Conservation (phyloP, 2,329 filamentous ascomycete species). For the Pyrenophora graminea region DNA sequence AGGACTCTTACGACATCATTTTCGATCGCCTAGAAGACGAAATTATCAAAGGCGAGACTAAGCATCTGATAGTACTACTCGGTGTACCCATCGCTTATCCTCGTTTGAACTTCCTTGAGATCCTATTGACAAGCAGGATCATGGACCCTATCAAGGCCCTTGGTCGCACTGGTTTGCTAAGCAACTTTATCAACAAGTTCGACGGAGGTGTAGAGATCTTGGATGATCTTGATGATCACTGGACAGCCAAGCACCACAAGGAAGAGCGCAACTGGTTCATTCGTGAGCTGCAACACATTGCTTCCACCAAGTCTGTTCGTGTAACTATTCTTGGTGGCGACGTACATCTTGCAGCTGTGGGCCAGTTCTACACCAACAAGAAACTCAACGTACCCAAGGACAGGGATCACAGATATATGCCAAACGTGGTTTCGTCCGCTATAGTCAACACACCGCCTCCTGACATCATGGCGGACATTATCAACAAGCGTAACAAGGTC, state of each 20-base stretch:
- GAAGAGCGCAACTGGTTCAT: constrained; percentile 83
- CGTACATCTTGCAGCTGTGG: constrained; percentile 88
- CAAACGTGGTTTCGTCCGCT: constrained; percentile 89
- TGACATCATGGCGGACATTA: constrained; percentile 82
- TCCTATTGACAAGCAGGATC: constrained; percentile 75
- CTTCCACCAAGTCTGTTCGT: constrained; percentile 87
- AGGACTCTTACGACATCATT: constrained; percentile 81
- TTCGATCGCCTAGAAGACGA: constrained; percentile 84
- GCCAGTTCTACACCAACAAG: constrained; percentile 92
- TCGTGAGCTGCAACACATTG: constrained; percentile 89
- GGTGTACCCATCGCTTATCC: constrained; percentile 66
- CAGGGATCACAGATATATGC: constrained; percentile 93
- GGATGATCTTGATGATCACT: constrained; percentile 93
- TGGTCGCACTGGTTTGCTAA: constrained; percentile 78
- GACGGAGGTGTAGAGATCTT: constrained; percentile 90
- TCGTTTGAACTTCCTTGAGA: constrained; percentile 62
- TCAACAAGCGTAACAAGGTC: constrained; percentile 88
- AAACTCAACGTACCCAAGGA: constrained; percentile 76
- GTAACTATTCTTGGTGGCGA: constrained; percentile 93
- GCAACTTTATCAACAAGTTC: constrained; percentile 81
- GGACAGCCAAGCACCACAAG: constrained; percentile 96
- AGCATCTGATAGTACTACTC: constrained; percentile 85
- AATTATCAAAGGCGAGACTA: constrained; percentile 79
- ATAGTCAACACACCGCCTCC: constrained; percentile 92
- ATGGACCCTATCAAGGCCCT: constrained; percentile 91